These are phyloP conservation scores for Ganoderma resinaceum DNA, from an alignment of 1,284 basidiomycete genomes.

Conservation along the genomic window DNA sequence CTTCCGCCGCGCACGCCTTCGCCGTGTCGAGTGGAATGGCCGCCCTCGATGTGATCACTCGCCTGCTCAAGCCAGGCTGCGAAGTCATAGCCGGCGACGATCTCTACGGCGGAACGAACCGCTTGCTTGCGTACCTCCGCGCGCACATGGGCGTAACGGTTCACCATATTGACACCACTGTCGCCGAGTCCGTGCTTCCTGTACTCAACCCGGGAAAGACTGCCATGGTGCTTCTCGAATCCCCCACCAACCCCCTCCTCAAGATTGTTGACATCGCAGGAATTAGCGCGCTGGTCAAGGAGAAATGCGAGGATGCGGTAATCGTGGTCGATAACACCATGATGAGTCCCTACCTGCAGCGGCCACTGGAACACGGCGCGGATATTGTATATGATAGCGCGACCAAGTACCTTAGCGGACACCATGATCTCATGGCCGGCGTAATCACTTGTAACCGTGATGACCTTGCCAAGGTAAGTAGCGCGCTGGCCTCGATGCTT, in stretches of 20 bases:
- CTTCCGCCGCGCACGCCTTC: slow-evolving; percentile 88
- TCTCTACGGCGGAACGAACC: slow-evolving; percentile 97
- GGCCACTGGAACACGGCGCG: slow-evolving; percentile 94
- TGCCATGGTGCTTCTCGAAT: slow-evolving; percentile 95
- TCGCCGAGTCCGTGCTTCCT: slow-evolving; percentile 68
- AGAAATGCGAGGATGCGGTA: slow-evolving; percentile 81
- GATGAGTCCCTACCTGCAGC: slow-evolving; percentile 99
- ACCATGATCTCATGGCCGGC: slow-evolving; percentile 99
- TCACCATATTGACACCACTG: slow-evolving; percentile 94
- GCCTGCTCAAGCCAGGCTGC: slow-evolving; percentile 93
- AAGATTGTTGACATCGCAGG: slow-evolving; percentile 93
- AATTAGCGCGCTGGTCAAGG: slow-evolving; percentile 84
- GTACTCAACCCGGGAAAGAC: slow-evolving; percentile 77
- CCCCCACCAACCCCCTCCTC: slow-evolving; percentile 96
- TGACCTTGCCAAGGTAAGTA: slow-evolving; percentile 81
- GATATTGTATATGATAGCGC: slow-evolving; percentile 98
- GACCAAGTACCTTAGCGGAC: slow-evolving; percentile 97
- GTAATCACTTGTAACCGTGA: slow-evolving; percentile 93
- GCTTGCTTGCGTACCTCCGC: slow-evolving; percentile 91
- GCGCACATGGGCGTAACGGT: slow-evolving; percentile 90
- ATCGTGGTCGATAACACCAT: slow-evolving; percentile 99
- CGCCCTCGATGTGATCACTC: slow-evolving; percentile 94
- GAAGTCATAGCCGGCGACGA: slow-evolving; percentile 98
- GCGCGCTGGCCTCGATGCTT: neutral
- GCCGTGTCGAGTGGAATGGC: slow-evolving; percentile 98